phyloP scores from a whole-genome alignment of 306 rosid species.

The Dryas octopetala region DNA sequence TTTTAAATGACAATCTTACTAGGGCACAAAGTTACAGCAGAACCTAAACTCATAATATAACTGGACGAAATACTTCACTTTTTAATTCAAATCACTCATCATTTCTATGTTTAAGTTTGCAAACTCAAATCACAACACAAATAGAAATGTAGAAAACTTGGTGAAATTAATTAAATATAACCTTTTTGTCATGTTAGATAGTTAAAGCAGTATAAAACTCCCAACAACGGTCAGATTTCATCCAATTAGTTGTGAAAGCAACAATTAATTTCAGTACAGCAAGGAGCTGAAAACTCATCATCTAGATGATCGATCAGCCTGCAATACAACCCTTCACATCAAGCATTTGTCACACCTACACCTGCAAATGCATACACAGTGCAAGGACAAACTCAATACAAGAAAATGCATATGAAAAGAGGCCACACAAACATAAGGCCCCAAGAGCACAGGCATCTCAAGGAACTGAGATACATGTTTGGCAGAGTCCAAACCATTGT shows the following conservation, averaged over 20 bases:
- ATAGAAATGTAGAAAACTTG: background rate
- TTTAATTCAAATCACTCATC: background rate
- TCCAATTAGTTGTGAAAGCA: constrained; percentile 27
- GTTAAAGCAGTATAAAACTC: constrained; percentile 14
- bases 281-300: constrained; percentile 28
- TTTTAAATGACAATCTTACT: background rate
- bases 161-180: constrained; percentile 23
- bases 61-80: background rate
- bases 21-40: background rate
- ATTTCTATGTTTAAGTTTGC: background rate
- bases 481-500: too few species aligned
- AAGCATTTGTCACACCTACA: constrained; percentile 21
- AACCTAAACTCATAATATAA: background rate
- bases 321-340: constrained; percentile 14
- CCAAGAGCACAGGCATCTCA: background rate
- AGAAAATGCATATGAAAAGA: background rate
- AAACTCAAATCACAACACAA: background rate
- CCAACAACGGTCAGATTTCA: constrained; percentile 25
- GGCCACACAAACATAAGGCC: background rate
- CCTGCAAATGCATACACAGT: constrained; percentile 26
- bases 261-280: background rate
- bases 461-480: too few species aligned
- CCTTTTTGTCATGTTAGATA: background rate
- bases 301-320: constrained; percentile 29
- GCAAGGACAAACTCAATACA: background rate